These are phyloP conservation scores for Achlya hypogyna DNA, from an alignment of 352 stramenopile genomes.

Conservation along the genomic window DNA sequence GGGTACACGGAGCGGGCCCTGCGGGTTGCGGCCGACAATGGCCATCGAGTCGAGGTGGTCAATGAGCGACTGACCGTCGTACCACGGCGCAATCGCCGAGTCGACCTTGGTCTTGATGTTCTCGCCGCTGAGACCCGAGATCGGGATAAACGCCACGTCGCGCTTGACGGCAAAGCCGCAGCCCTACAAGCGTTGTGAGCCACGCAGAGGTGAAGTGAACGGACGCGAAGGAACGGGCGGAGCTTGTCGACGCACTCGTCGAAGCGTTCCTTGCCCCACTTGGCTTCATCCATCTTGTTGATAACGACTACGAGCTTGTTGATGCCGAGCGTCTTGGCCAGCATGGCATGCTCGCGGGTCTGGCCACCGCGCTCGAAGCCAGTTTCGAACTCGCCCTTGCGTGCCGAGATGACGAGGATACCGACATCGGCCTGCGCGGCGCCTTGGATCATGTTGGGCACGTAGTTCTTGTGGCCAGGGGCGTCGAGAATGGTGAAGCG, in stretches of 20 bases:
- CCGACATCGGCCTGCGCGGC: conserved; percentile 96
- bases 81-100: conserved; percentile 83
- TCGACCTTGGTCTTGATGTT: conserved; percentile 92
- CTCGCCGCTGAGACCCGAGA: conserved; percentile 92
- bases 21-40: conserved; percentile 84
- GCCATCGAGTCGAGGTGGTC: conserved; percentile 88
- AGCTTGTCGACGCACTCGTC: conserved; percentile 92
- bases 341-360: conserved; percentile 97
- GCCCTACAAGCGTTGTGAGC: conserved; percentile 36
- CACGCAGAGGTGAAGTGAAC: neutral
- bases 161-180: conserved; percentile 98
- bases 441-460: conserved; percentile 98
- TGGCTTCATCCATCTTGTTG: conserved; percentile 99
- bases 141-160: conserved; percentile 96
- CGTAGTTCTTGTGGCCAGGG: conserved; percentile 98
- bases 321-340: conserved; percentile 98
- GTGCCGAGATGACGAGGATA: conserved; percentile 93
- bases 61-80: conserved; percentile 92
- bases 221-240: conserved; percentile 84
- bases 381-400: conserved; percentile 98
- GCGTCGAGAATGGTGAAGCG: conserved; percentile 98
- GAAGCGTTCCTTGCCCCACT: conserved; percentile 89
- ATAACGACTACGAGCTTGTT: conserved; percentile 98
- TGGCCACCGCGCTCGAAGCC: conserved; percentile 97
- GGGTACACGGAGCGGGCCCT: conserved; percentile 89